Evolutionary conservation across 345 rosid species (phyloP), one percentile per base, ranked within the genome.

Genomic region (Excoecaria agallocha): DNA sequence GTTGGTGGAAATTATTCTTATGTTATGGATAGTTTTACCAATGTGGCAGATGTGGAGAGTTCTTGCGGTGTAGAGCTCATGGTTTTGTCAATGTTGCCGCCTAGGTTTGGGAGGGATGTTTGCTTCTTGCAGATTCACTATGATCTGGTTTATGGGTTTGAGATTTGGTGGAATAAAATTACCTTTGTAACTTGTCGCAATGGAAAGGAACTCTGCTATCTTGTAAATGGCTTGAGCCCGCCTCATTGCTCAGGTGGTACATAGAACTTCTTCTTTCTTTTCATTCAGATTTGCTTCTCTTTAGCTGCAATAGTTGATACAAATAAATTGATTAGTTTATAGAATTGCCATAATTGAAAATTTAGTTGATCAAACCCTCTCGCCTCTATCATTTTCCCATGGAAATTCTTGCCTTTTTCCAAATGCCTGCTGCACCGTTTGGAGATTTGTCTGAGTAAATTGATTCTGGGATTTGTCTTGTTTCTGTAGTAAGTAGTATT

Each of bases 121-220:
- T 66, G 72, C 1, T 46, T 66, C 3, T 2, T 12, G n/a, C 67
- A 75, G 1, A 30, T 75, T 25, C 72, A 30, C 35, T 49, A n/a
- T 25, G 66, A 57, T 20, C n/a, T 75, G 37, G 66, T 20, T 6
- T 57, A 55, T 37, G 78, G 78, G 35, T 66, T 66, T 66, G 54
- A 11, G 51, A 46, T 66, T 45, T 45, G 54, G 54, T 66, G 69
- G 69, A 10, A 46, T 45, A 19, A 1, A 12, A 37, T 66, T 22
- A 20, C 8, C 30, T 66, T 38, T 46, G 7, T 0, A 22, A 46
- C 37, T 66, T 66, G 61, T 13, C 12, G 69, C 25, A n/a, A 46
- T 20, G 69, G 69, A 19, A 22, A 20, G 12, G 69, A 66, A 46
- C 19, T 45, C 7, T 45, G 69, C 16, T 30, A 12, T 45, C 37